These are phyloP conservation scores for Rosa persica DNA, from an alignment of 306 rosid genomes.

Conservation along the genomic window DNA sequence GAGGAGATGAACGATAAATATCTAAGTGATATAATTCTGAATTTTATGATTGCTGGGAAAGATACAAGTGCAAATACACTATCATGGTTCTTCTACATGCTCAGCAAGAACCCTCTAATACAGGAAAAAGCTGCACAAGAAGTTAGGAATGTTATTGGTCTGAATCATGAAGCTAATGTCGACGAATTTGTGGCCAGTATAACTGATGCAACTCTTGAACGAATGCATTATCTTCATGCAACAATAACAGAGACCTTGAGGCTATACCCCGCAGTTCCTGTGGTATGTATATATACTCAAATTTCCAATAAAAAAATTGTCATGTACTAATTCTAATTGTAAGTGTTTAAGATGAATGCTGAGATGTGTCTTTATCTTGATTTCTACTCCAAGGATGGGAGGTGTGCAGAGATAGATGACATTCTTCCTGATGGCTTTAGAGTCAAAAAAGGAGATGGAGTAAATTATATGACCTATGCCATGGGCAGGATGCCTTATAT, in stretches of 20 bases:
- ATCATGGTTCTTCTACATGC: slow-evolving; percentile 78
- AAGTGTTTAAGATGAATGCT: neutral
- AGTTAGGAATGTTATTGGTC: slow-evolving; percentile 46
- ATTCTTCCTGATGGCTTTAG: slow-evolving; percentile 67
- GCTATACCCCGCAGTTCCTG: slow-evolving; percentile 68
- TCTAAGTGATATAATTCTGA: slow-evolving; percentile 65
- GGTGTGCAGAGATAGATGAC: slow-evolving; percentile 47
- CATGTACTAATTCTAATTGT: neutral
- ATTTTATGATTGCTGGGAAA: slow-evolving; percentile 76
- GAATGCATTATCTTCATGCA: slow-evolving; percentile 85
- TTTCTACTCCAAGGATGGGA: slow-evolving; percentile 35
- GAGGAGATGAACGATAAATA: slow-evolving; percentile 53
- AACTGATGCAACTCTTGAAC: slow-evolving; percentile 52
- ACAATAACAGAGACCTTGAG: slow-evolving; percentile 73
- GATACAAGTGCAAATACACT: slow-evolving; percentile 72
- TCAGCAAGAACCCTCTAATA: slow-evolving; percentile 68
- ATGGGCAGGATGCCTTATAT: slow-evolving; percentile 77
- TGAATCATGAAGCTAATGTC: slow-evolving; percentile 29
- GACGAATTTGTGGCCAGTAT: slow-evolving; percentile 44
- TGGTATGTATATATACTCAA: slow-evolving; percentile 16
- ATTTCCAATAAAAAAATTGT: neutral
- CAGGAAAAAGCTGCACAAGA: slow-evolving; percentile 65
- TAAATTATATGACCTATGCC: slow-evolving; percentile 55
- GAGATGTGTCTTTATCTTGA: neutral
- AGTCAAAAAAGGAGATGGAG: slow-evolving; percentile 63